Conservation (phyloP, 345 rosid species). For the Dovyalis caffra region DNA sequence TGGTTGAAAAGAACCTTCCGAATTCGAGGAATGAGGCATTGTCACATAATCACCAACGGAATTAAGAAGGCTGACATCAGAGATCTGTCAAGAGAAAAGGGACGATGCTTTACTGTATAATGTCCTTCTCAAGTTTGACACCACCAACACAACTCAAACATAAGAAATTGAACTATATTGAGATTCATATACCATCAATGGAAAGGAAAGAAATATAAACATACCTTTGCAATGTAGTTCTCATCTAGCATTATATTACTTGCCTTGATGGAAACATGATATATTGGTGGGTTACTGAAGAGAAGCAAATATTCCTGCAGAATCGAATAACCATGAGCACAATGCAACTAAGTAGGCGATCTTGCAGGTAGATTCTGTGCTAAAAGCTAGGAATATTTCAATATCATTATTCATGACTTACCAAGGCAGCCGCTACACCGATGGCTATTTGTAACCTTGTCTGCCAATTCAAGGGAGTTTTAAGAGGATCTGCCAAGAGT, state of each 20-base stretch:
- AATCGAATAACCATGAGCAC: not conserved
- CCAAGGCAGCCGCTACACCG: conserved; percentile 96
- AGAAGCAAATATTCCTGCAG: conserved; percentile 84
- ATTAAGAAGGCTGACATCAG: conserved; percentile 56
- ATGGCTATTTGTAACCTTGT: conserved; percentile 71
- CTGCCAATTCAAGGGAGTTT: conserved; percentile 89
- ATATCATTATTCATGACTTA: conserved; percentile 32
- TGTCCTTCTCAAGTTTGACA: not conserved
- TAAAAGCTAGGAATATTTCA: not conserved
- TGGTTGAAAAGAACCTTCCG: conserved; percentile 45
- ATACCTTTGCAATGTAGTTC: conserved; percentile 80
- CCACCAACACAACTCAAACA: not conserved
- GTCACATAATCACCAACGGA: conserved; percentile 31
- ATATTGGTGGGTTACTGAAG: conserved; percentile 63
- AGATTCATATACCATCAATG: not conserved
- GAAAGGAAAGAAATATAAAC: not conserved
- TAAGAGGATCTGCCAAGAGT: conserved; percentile 76
- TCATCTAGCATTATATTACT: conserved; percentile 84
- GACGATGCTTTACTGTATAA: not conserved
- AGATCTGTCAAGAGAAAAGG: conserved; percentile 43
- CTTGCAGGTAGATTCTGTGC: not conserved
- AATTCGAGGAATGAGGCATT: conserved; percentile 31
- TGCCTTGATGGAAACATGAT: conserved; percentile 73
- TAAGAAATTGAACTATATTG: not conserved
- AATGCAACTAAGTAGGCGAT: no score